These are phyloP conservation scores for Hanseniaspora gamundiae DNA, from an alignment of 1,139 yeast genomes.

Conservation along the genomic window DNA sequence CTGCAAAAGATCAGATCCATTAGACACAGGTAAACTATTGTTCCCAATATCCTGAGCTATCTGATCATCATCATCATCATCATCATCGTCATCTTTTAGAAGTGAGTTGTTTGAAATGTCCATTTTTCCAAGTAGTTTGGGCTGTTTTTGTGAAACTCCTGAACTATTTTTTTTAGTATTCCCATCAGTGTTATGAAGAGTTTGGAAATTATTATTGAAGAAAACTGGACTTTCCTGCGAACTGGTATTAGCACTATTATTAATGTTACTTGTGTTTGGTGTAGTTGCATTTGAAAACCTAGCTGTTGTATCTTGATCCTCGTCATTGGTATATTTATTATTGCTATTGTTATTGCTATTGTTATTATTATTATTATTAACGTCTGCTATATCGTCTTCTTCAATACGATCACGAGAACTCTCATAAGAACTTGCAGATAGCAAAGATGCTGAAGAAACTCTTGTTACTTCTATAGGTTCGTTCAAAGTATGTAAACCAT, in stretches of 20 bases:
- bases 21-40: too few relatives aligned
- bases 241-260: background rate
- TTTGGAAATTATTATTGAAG: background rate
- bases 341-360: background rate
- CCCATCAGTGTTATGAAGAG: too few relatives aligned
- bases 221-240: background rate
- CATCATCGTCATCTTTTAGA: background rate
- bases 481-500: constrained; percentile 19
- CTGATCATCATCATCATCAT: background rate
- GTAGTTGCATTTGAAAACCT: background rate
- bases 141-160: background rate
- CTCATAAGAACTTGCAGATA: constrained; percentile 16
- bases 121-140: background rate
- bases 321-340: background rate
- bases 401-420: background rate
- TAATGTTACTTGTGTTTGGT: background rate
- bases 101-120: background rate
- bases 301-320: background rate
- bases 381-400: background rate
- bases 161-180: too few relatives aligned
- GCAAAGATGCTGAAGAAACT: constrained; percentile 26
- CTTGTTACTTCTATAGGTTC: constrained; percentile 30
- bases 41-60: too few relatives aligned
- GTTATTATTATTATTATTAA: background rate
- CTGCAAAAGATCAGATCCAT: too few relatives aligned